Percentiles rank a stretch among this genome's conserved stretches.
phyloP scores from a whole-genome alignment of 208 protist genomes.

The Trypanosoma cruzi region DNA sequence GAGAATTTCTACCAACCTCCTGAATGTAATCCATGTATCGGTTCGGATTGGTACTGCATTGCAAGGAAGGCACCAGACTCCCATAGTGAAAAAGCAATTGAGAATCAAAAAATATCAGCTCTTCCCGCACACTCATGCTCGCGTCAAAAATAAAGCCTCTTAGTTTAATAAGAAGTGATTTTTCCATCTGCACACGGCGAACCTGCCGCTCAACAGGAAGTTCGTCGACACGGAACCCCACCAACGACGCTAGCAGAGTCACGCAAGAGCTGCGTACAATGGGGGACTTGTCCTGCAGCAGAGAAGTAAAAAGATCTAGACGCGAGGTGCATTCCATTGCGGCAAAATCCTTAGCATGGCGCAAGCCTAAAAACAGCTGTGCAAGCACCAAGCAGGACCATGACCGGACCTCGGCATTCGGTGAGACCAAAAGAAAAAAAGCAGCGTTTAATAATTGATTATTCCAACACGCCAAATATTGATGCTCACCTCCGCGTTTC shows the following conservation, averaged over 20 bases:
- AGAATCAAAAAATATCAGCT: constrained; percentile 86
- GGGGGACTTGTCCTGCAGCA: constrained; percentile 83
- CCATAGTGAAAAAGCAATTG: constrained; percentile 75
- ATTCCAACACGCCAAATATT: constrained; percentile 84
- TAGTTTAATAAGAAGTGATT: constrained; percentile 81
- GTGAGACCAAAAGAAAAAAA: constrained; percentile 61
- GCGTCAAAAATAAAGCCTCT: constrained; percentile 80
- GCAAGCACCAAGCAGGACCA: constrained; percentile 86
- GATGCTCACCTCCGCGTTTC: constrained; percentile 51
- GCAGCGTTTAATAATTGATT: constrained; percentile 77
- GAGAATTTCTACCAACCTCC: constrained; percentile 34
- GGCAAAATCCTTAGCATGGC: constrained; percentile 76
- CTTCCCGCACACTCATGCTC: constrained; percentile 85
- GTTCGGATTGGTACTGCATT: constrained; percentile 26
- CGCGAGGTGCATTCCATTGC: constrained; percentile 76
- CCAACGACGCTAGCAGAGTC: constrained; percentile 78
- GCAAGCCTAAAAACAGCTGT: constrained; percentile 65
- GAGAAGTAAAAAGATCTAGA: constrained; percentile 67
- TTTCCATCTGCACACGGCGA: constrained; percentile 85
- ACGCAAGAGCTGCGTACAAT: constrained; percentile 89
- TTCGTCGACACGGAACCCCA: constrained; percentile 60
- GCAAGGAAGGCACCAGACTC: constrained; percentile 23
- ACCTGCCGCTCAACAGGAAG: constrained; percentile 61
- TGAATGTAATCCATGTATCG: constrained; percentile 56
- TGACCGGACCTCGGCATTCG: constrained; percentile 76